Evolutionary conservation across 1,284 basidiomycete species (phyloP).

Genomic region (Singerocomus rubriflavus): DNA sequence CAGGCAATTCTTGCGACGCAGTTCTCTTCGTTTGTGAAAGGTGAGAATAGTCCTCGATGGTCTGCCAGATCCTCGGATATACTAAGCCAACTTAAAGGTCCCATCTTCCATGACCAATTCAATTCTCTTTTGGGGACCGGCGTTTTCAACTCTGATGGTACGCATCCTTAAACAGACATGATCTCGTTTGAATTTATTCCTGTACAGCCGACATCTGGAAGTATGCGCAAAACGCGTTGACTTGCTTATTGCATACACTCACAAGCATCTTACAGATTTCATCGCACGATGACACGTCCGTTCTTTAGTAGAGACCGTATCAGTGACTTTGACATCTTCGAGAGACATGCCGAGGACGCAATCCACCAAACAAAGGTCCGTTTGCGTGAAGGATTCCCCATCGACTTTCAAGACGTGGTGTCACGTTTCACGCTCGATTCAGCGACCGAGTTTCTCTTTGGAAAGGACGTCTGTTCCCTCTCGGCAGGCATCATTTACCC

Average conservation of each 20-base stretch:
- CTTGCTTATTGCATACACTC: constrained; percentile 1
- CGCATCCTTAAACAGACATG: not conserved
- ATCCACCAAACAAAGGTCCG: constrained; percentile 34
- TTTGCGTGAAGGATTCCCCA: constrained; percentile 32
- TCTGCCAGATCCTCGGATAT: not conserved
- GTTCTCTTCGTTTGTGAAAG: constrained; percentile 45
- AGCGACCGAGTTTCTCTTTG: constrained; percentile 55
- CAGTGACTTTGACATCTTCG: constrained; percentile 47
- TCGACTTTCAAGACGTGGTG: constrained; percentile 43
- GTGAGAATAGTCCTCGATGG: constrained; percentile 15
- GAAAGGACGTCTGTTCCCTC: constrained; percentile 41
- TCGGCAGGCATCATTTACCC: constrained; percentile 44
- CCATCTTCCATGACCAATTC: constrained; percentile 28
- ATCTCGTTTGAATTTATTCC: no score
- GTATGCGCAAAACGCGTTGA: no score
- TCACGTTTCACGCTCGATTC: constrained; percentile 55
- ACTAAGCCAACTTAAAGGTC: constrained; percentile 16
- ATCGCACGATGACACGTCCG: constrained; percentile 48
- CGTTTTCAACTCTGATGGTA: constrained; percentile 48
- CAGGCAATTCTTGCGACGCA: constrained; percentile 37
- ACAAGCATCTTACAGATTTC: constrained; percentile 30
- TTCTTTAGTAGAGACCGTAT: constrained; percentile 51
- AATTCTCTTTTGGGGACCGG: constrained; percentile 40
- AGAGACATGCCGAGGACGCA: constrained; percentile 35
- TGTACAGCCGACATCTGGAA: no score